phyloP scores from a whole-genome alignment of 345 rosid genomes.

The Salix exigua region DNA sequence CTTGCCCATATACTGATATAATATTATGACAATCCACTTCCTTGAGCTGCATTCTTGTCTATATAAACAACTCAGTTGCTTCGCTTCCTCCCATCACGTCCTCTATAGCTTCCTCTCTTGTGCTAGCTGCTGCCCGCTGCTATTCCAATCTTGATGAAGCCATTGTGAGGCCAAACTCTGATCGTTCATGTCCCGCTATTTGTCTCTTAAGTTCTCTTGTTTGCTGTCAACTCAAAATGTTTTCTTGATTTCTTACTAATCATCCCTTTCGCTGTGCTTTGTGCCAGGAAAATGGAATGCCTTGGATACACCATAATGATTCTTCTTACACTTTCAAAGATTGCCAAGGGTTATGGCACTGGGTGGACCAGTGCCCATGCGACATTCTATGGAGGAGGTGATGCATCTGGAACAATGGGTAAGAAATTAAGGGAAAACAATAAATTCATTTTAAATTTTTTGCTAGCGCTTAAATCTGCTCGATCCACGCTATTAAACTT shows the following conservation, averaged over 20 bases:
- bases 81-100: slow-evolving; percentile 8
- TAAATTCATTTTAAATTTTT: background rate
- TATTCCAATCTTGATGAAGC: background rate
- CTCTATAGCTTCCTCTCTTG: background rate
- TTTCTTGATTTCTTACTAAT: background rate
- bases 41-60: slow-evolving; percentile 11
- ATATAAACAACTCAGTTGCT: slow-evolving; percentile 23
- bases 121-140: background rate
- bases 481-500: background rate
- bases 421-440: background rate
- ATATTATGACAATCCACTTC: slow-evolving; percentile 1
- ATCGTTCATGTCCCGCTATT: background rate
- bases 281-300: slow-evolving; percentile 23
- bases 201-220: background rate
- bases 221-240: background rate
- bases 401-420: slow-evolving; percentile 55
- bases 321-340: slow-evolving; percentile 10
- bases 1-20: background rate
- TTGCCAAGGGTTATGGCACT: slow-evolving; percentile 11
- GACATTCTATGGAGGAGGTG: slow-evolving; percentile 53
- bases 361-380: slow-evolving; percentile 48
- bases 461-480: background rate
- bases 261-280: too few species aligned
- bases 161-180: background rate
- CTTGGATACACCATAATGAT: slow-evolving; percentile 20